Percentiles rank a stretch among this genome's conserved stretches.
phyloP scores from a whole-genome alignment of 306 rosid species.

The Sphenostylis stenocarpa region DNA sequence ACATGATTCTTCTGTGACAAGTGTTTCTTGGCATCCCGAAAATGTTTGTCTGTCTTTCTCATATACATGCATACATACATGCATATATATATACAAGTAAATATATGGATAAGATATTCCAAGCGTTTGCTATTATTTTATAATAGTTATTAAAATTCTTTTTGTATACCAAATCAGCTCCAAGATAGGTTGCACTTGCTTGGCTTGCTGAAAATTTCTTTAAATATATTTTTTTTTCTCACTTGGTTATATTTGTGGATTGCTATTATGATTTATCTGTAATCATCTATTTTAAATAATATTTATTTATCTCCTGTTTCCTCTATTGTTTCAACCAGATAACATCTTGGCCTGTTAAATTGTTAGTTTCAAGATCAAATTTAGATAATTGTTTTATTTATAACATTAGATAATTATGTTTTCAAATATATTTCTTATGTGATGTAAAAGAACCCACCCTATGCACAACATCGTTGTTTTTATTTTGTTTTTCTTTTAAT shows the following conservation, averaged over 20 bases:
- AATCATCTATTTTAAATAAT: background rate
- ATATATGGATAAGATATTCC: background rate
- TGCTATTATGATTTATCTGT: background rate
- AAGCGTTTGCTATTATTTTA: slow-evolving; percentile 6
- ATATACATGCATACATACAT: background rate
- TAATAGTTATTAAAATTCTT: background rate
- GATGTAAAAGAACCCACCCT: background rate
- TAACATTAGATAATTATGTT: background rate
- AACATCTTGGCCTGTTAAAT: background rate
- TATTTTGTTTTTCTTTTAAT: slow-evolving; percentile 10
- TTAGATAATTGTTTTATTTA: background rate
- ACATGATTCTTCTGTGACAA: slow-evolving; percentile 90
- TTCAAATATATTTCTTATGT: slow-evolving; percentile 3
- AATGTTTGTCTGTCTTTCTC: slow-evolving; percentile 58
- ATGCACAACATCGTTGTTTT: slow-evolving; percentile 13
- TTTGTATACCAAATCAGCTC: slow-evolving; percentile 17
- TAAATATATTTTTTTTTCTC: background rate
- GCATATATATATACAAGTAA: background rate
- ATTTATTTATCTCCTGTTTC: background rate
- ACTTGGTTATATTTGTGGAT: background rate
- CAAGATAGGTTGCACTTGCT: slow-evolving; percentile 15
- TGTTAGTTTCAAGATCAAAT: slow-evolving; percentile 18
- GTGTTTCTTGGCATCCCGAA: slow-evolving; percentile 96
- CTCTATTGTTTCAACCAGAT: background rate
- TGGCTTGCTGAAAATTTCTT: slow-evolving; percentile 1